Conservation (phyloP, 2,329 filamentous ascomycete species). For the Talaromyces sp. region DNA sequence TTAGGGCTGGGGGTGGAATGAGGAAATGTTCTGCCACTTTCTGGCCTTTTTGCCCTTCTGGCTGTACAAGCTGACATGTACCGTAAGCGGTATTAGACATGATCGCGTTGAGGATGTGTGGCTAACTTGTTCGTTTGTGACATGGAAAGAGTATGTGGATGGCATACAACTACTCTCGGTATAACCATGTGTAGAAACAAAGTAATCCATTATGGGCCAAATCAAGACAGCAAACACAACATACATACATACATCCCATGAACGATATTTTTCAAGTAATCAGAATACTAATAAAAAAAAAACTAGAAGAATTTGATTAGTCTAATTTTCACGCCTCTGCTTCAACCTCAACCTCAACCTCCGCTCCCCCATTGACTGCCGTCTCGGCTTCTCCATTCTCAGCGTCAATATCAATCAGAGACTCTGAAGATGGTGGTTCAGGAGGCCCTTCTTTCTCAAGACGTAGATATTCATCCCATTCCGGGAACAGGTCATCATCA, state of each 20-base stretch:
- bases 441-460: conserved; percentile 66
- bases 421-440: conserved; percentile 34
- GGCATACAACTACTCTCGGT: neutral
- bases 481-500: conserved; percentile 81
- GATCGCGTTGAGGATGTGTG: too few relatives aligned
- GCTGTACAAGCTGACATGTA: neutral
- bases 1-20: neutral
- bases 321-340: conserved; percentile 8
- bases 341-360: conserved; percentile 19
- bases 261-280: neutral
- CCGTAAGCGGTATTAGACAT: neutral
- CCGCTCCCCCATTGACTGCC: conserved; percentile 28
- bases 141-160: too few relatives aligned
- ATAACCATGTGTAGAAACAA: neutral
- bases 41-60: neutral
- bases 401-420: conserved; percentile 39
- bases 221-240: neutral
- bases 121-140: too few relatives aligned
- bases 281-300: neutral
- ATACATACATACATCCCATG: conserved; percentile 3
- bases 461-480: conserved; percentile 87
- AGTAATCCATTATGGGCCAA: neutral
- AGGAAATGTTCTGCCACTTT: conserved; percentile 3
- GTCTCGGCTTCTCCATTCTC: conserved; percentile 28
- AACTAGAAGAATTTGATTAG: neutral